A percentile compares a stretch with the other conserved stretches of the same genome.
Evolutionary conservation across 176 grass and related monocot genomes (phyloP).

Genomic region (Saccharum officinarum): DNA sequence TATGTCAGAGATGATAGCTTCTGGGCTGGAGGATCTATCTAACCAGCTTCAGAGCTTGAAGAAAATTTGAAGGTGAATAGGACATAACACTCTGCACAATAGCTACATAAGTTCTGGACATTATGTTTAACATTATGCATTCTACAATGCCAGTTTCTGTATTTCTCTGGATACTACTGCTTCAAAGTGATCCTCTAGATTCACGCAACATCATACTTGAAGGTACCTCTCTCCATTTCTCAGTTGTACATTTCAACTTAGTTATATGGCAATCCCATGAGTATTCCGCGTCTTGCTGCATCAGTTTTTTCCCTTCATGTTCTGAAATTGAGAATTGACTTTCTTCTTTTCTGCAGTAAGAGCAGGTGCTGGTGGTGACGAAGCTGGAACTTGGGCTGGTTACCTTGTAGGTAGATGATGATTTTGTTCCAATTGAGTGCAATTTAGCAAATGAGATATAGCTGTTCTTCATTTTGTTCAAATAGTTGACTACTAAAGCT

Average conservation of each 20-base stretch:
- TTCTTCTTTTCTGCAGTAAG: too few relatives aligned
- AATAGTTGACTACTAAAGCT: too few relatives aligned
- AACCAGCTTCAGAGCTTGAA: constrained; percentile 73
- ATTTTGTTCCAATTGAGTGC: too few relatives aligned
- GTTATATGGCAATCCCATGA: not conserved
- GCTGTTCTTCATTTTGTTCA: too few relatives aligned
- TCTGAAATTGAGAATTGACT: too few relatives aligned
- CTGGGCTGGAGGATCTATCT: constrained; percentile 72
- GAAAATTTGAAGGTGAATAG: constrained; percentile 69
- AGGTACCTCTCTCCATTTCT: constrained; percentile 54
- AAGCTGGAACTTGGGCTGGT: too few relatives aligned
- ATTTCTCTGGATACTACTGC: not conserved
- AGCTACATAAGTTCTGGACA: not conserved
- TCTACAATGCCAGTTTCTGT: not conserved
- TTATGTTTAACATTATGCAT: not conserved
- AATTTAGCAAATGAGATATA: too few relatives aligned
- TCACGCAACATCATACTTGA: constrained; percentile 92
- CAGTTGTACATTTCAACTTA: constrained; percentile 21
- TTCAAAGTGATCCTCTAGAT: constrained; percentile 48
- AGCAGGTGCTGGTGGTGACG: too few relatives aligned
- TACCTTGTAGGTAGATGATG: too few relatives aligned
- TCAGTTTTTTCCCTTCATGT: too few relatives aligned
- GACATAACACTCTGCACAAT: not conserved
- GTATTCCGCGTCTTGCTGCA: too few relatives aligned
- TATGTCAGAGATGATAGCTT: constrained; percentile 79